A percentile compares a stretch with the other conserved stretches of the same genome.
Evolutionary conservation across 2,329 filamentous ascomycete species (phyloP).

Genomic region (Hymenotorrendiella dingleyae): DNA sequence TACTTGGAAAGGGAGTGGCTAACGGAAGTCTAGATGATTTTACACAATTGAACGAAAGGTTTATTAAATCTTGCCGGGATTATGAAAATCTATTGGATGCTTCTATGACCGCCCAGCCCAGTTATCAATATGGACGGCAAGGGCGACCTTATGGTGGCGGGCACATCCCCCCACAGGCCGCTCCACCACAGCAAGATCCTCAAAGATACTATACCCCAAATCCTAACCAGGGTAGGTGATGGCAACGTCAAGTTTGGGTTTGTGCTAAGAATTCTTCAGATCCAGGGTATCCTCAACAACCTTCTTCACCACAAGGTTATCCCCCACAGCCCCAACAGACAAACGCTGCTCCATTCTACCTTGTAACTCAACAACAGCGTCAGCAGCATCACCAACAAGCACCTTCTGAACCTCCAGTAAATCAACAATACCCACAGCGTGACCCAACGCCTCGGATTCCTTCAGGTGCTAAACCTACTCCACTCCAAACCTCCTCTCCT

Average conservation of each 20-base stretch:
- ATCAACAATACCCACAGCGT: constrained; percentile 44
- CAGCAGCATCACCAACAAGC: constrained; percentile 27
- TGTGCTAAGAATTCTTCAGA: constrained; percentile 14
- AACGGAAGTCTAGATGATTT: constrained; percentile 71
- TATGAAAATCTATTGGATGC: constrained; percentile 94
- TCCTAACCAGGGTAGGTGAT: constrained; percentile 34
- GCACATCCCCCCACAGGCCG: constrained; percentile 30
- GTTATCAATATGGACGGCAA: constrained; percentile 61
- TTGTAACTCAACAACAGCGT: constrained; percentile 37
- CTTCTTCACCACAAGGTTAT: constrained; percentile 48
- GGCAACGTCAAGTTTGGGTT: background rate
- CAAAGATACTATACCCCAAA: constrained; percentile 64
- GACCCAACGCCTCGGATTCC: constrained; percentile 45
- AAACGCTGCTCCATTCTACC: constrained; percentile 58
- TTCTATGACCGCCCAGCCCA: constrained; percentile 87
- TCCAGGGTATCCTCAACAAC: constrained; percentile 41
- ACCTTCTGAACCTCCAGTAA: constrained; percentile 30
- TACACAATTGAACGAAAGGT: constrained; percentile 97
- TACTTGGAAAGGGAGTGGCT: too few species aligned
- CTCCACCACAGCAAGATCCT: constrained; percentile 49
- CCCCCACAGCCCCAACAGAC: constrained; percentile 46
- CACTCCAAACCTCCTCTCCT: constrained; percentile 46
- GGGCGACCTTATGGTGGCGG: constrained; percentile 34
- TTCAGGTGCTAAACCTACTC: constrained; percentile 41
- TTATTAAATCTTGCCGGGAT: constrained; percentile 95